phyloP scores from a whole-genome alignment of 2,329 filamentous ascomycete species.

The Phialophora chinensis region DNA sequence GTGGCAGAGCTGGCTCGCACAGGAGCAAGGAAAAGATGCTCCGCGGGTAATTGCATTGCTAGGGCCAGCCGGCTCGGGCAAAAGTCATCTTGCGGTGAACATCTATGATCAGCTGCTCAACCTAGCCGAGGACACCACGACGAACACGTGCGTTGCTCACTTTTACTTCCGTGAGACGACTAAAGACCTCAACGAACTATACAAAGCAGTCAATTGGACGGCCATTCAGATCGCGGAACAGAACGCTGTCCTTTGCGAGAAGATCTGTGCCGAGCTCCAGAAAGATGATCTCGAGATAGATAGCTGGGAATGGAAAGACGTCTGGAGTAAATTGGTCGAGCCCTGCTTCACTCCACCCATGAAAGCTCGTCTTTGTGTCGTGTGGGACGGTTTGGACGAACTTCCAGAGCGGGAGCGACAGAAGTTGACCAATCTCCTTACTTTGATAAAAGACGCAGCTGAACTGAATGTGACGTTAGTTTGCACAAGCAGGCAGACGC shows the following conservation, averaged over 20 bases:
- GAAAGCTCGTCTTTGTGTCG: conserved; percentile 9
- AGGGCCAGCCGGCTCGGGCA: conserved; percentile 9
- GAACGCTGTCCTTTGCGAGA: conserved; percentile 14
- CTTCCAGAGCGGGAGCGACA: not conserved
- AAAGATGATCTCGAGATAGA: conserved; percentile 12
- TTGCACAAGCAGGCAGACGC: conserved; percentile 13
- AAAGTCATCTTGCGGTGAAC: conserved; percentile 13
- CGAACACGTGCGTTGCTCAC: conserved; percentile 12
- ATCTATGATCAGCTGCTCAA: conserved; percentile 7
- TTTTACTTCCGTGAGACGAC: conserved; percentile 17
- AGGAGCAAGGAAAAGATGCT: conserved; percentile 5
- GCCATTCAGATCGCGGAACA: conserved; percentile 15
- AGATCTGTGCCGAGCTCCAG: conserved; percentile 16
- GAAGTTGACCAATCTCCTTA: not conserved
- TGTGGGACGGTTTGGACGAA: conserved; percentile 16
- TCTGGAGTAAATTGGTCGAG: conserved; percentile 8
- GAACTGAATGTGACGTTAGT: conserved; percentile 8
- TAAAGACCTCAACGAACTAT: conserved; percentile 18
- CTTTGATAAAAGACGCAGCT: conserved; percentile 1
- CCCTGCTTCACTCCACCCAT: conserved; percentile 13
- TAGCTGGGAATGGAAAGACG: conserved; percentile 13
- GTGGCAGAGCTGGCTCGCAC: conserved; percentile 11
- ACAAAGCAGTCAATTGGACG: conserved; percentile 15
- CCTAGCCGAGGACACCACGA: conserved; percentile 8
- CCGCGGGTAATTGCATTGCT: not conserved